Percentiles rank a stretch among this genome's conserved stretches.
Conservation (phyloP, 1,284 basidiomycete species). For the Trichosporon asahii region DNA sequence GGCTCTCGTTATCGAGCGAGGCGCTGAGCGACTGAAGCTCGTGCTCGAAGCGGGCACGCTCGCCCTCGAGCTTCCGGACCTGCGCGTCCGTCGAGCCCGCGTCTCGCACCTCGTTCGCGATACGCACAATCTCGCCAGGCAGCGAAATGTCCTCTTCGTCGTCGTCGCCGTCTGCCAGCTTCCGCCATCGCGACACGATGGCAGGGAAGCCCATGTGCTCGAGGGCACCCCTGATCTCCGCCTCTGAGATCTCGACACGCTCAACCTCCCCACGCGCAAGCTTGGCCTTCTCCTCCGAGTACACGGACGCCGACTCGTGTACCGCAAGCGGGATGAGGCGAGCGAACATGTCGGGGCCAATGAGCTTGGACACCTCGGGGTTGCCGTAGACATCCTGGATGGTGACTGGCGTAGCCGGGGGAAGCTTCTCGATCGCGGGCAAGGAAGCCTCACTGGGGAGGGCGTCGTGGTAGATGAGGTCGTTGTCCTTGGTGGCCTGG, state of each 20-base stretch:
- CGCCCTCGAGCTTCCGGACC: conserved; percentile 61
- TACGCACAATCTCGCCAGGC: conserved; percentile 67
- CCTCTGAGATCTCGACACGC: conserved; percentile 76
- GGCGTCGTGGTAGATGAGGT: conserved; percentile 96
- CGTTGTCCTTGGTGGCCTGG: conserved; percentile 84
- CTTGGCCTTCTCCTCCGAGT: conserved; percentile 98
- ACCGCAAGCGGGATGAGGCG: conserved; percentile 88
- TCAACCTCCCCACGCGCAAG: conserved; percentile 86
- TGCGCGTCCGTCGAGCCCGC: conserved; percentile 57
- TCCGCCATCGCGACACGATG: conserved; percentile 70
- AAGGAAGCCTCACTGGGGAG: conserved; percentile 77
- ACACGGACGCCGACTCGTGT: conserved; percentile 92
- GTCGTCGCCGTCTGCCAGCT: conserved; percentile 64
- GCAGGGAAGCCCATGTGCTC: conserved; percentile 79
- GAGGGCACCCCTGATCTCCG: conserved; percentile 71
- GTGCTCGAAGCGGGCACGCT: conserved; percentile 61
- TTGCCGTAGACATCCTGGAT: conserved; percentile 92
- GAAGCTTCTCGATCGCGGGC: conserved; percentile 72
- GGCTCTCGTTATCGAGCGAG: conserved; percentile 71
- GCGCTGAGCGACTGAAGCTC: conserved; percentile 63
- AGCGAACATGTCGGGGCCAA: conserved; percentile 87
- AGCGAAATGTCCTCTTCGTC: conserved; percentile 58
- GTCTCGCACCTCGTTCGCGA: conserved; percentile 70
- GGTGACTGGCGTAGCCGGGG: conserved; percentile 73
- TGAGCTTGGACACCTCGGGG: conserved; percentile 89